Base-by-base conservation (phyloP, 352 stramenopile genomes). In the Pseudoperonospora humuli region DNA sequence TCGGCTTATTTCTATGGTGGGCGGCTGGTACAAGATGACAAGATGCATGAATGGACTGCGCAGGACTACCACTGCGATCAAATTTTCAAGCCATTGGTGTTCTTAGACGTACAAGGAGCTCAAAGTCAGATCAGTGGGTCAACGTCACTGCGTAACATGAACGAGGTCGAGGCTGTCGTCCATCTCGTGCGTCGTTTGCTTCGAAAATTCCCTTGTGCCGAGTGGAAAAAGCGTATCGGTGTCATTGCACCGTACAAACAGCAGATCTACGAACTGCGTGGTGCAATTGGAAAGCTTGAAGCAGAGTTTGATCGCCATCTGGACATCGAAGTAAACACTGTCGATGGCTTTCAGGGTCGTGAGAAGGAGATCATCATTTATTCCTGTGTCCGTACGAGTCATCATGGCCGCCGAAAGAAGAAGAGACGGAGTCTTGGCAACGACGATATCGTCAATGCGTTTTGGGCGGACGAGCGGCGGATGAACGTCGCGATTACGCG, bases 161-260 rank as follows among this genome's bases (percentile, higher is more conserved):
- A 60, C 34, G 76, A 90, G 35, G 76, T 86, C n/a, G 76, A 91
- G 19, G 72, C 82, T 37, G 70, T 86, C 17, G 18, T 78, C 11
- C 58, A 98, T 24, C 61, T 98, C 6, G 64, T 98, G 25, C 93
- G 97, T 60, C 96, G 81, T 9, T 62, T 91, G 40, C 75, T 97
- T 45, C 50, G 84, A 28, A 75, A 97, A 56, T 85, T 71, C 36
- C 59, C 75, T 2, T 39, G 59, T 7, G 39, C 72, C n/a, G 69
- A 86, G 19, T 86, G 76, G 73, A 69, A 76, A 32, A 77, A 91
- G 42, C 84, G 98, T 45, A 96, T 99, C 26, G 96, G 90, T 34
- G 78, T 99, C 24, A 98, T 99, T 47, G 96, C 96, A 17, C 96
- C 96, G 10, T 99, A 98, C 75, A 98, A 98, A 60, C 95, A 96